A percentile compares a stretch with the other conserved stretches of the same genome.
These are phyloP conservation scores for Populus hybrid DNA, from an alignment of 441 rosid genomes.

Conservation along the genomic window DNA sequence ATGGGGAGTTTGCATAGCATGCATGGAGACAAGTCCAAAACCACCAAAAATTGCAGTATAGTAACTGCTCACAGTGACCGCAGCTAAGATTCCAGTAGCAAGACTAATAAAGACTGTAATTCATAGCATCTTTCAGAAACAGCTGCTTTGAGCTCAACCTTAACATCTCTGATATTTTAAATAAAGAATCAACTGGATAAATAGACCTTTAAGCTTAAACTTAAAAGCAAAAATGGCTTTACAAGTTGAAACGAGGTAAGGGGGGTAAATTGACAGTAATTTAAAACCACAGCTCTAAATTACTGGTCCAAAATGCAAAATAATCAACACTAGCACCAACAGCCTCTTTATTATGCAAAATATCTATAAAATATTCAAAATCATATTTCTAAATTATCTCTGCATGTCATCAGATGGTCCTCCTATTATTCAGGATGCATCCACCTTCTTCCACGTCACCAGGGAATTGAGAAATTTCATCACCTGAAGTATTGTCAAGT, in stretches of 20 bases:
- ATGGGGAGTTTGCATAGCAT: too few species aligned
- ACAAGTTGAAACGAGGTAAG: background rate
- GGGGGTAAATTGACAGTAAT: background rate
- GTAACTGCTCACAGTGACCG: too few species aligned
- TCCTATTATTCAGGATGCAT: background rate
- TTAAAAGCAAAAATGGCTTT: background rate
- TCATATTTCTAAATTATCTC: background rate
- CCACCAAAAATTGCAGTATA: too few species aligned
- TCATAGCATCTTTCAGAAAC: too few species aligned
- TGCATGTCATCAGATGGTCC: slow-evolving; percentile 17
- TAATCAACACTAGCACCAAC: background rate
- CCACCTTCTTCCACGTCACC: slow-evolving; percentile 61
- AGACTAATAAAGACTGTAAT: too few species aligned
- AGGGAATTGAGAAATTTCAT: slow-evolving; percentile 67
- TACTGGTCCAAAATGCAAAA: background rate
- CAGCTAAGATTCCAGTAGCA: too few species aligned
- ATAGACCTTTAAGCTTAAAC: background rate
- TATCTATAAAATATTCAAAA: background rate
- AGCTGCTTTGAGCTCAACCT: background rate
- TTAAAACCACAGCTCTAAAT: background rate
- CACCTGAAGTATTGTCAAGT: slow-evolving; percentile 38
- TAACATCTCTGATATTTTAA: background rate
- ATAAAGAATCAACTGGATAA: background rate
- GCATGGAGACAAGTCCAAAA: too few species aligned
- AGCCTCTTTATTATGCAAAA: background rate